Conservation (phyloP, 1,284 basidiomycete genomes). For the Melampsora occidentalis region DNA sequence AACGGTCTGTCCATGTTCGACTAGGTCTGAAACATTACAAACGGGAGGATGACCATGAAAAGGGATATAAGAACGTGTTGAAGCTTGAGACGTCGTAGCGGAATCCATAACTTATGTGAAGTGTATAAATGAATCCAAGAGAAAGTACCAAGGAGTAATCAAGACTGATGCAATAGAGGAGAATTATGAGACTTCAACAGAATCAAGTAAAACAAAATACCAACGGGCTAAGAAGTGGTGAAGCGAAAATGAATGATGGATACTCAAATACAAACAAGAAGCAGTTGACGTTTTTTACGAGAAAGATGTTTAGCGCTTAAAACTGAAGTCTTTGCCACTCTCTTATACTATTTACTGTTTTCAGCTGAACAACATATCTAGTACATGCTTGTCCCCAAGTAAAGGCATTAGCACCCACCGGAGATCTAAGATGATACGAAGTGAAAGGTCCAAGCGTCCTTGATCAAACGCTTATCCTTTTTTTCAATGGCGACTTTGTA, state of each 20-base stretch:
- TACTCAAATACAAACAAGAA: slow-evolving; percentile 7
- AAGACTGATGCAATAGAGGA: neutral
- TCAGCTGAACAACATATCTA: neutral
- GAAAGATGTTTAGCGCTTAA: neutral
- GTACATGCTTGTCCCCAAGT: slow-evolving; percentile 5
- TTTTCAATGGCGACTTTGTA: neutral
- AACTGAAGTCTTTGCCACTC: neutral
- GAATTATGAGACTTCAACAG: neutral
- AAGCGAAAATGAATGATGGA: slow-evolving; percentile 6
- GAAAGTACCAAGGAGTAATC: slow-evolving; percentile 5
- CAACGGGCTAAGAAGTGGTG: neutral
- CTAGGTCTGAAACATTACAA: slow-evolving; percentile 15
- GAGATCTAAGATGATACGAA: neutral
- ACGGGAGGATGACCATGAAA: slow-evolving; percentile 17
- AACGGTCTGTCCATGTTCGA: slow-evolving; percentile 18
- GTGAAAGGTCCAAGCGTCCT: slow-evolving; percentile 19
- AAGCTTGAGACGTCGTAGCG: neutral
- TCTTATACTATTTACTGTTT: neutral
- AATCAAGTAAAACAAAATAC: neutral
- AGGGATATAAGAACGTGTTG: neutral
- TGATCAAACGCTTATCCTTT: slow-evolving; percentile 28
- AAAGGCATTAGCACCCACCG: slow-evolving; percentile 17
- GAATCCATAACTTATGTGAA: neutral
- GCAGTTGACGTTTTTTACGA: slow-evolving; percentile 9
- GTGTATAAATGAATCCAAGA: neutral